Conservation (phyloP, 305 asterid species). For the Caryopteris hybrid region DNA sequence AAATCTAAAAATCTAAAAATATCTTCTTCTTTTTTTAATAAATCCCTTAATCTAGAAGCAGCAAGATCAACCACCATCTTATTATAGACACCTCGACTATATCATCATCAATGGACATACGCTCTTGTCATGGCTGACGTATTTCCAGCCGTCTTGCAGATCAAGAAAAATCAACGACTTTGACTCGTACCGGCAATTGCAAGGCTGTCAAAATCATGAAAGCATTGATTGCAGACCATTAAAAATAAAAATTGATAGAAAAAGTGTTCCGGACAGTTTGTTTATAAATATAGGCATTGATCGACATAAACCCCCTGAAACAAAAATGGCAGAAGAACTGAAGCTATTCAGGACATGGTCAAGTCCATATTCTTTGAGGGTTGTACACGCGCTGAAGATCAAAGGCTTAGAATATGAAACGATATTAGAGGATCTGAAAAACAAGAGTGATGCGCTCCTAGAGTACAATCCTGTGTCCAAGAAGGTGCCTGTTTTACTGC, state of each 20-base stretch:
- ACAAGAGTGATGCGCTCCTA: slow-evolving; percentile 45
- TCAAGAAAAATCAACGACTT: background rate
- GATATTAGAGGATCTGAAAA: slow-evolving; percentile 42
- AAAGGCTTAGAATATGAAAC: slow-evolving; percentile 51
- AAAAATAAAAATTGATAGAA: too few relatives aligned
- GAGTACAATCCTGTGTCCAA: slow-evolving; percentile 53
- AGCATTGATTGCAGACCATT: too few relatives aligned
- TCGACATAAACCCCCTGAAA: background rate
- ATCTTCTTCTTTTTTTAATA: too few relatives aligned
- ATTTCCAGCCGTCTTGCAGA: background rate
- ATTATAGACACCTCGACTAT: background rate
- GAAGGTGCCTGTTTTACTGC: slow-evolving; percentile 63
- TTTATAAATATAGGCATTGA: slow-evolving; percentile 3
- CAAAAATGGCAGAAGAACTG: slow-evolving; percentile 46
- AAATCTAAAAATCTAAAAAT: too few relatives aligned
- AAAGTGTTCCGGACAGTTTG: background rate
- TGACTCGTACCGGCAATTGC: background rate
- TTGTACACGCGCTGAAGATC: slow-evolving; percentile 47
- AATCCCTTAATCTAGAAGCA: background rate
- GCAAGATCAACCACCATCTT: background rate
- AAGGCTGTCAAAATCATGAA: background rate
- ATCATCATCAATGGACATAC: background rate
- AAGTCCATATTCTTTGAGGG: slow-evolving; percentile 49
- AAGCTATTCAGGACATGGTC: slow-evolving; percentile 60
- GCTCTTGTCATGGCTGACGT: background rate